Evolutionary conservation across 2,329 filamentous ascomycete species (phyloP), one percentile per base, ranked within the genome.

Genomic region (Botryotinia narcissicola): DNA sequence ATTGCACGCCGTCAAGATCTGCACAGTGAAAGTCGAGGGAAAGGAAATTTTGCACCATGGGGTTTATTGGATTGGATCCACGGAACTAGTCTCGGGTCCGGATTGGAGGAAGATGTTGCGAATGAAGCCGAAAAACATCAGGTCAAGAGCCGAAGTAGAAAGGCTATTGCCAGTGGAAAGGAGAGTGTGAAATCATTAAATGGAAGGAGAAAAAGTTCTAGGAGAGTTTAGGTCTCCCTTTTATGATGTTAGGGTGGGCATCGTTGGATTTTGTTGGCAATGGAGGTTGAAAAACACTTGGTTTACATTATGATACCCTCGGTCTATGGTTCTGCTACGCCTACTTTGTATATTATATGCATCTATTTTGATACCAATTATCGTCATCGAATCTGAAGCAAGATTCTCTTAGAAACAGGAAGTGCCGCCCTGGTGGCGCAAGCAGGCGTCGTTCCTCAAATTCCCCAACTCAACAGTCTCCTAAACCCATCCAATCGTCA

Each of bases 31-130:
- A 84, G 83, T 18, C 79, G 83, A 32, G 89, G 89, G 0, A 81
- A 82, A 22, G 89, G 89, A 0, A 92, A 92, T 75, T 92, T 85
- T 76, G 87, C 88, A 18, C 85, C 88, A 0, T 87, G 88, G 84
- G 90, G 90, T 0, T 75, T 92, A 3, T 74, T 92, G 74, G 90
- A 92, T 79, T 91, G 89, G 87, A 77, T 85, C 1, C 84, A 86
- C 74, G 90, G 86, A 42, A 92, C 87, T 18, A 85, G 85, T 70
- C 79, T 86, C 9, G 87, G 87, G 0, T 83, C 85, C 22, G 85
- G 88, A 77, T 84, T 89, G 5, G 80, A 87, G 29, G 85, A 86
- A 68, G 87, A 90, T 79, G 78, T 88, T 32, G 85, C 84, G 69
- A 84, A 85, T 44, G 87, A 90, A 80, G 86, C 86, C 37, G 84